These are phyloP conservation scores for Chrysanthemum makinoi DNA, from an alignment of 129 eudicot species.

Conservation along the genomic window DNA sequence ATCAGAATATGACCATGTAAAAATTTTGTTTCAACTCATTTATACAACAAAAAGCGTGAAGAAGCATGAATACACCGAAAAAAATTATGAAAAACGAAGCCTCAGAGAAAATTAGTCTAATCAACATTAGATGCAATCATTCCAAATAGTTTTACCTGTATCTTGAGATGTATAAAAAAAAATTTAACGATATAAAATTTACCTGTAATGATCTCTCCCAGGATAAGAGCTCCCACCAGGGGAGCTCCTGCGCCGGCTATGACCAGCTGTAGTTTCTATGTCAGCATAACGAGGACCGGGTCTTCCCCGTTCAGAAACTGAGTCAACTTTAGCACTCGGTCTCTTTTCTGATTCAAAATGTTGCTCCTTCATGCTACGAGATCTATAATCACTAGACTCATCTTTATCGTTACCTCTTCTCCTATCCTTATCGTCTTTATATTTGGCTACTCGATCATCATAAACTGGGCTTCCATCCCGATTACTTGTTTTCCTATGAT, in stretches of 20 bases:
- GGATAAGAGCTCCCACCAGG: conserved; percentile 64
- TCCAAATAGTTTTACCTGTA: too few species aligned
- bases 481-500: conserved; percentile 46
- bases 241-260: conserved; percentile 62
- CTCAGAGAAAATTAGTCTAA: too few species aligned
- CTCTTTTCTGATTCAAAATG: conserved; percentile 59
- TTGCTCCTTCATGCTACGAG: conserved; percentile 56
- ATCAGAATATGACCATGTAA: too few species aligned
- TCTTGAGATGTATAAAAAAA: background rate
- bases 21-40: too few species aligned
- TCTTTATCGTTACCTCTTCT: conserved; percentile 57
- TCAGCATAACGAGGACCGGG: conserved; percentile 54
- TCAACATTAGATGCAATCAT: too few species aligned
- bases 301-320: conserved; percentile 54
- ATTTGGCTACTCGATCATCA: conserved; percentile 62
- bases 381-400: conserved; percentile 54
- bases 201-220: conserved; percentile 67
- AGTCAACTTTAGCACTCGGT: conserved; percentile 52
- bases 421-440: conserved; percentile 73
- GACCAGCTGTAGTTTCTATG: conserved; percentile 39
- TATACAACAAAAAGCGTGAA: too few species aligned
- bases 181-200: background rate
- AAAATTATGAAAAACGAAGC: too few species aligned
- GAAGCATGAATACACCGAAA: too few species aligned
- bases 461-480: conserved; percentile 52